Evolutionary conservation across 805 yeast species (phyloP).

Genomic region (Metschnikowia lunata): DNA sequence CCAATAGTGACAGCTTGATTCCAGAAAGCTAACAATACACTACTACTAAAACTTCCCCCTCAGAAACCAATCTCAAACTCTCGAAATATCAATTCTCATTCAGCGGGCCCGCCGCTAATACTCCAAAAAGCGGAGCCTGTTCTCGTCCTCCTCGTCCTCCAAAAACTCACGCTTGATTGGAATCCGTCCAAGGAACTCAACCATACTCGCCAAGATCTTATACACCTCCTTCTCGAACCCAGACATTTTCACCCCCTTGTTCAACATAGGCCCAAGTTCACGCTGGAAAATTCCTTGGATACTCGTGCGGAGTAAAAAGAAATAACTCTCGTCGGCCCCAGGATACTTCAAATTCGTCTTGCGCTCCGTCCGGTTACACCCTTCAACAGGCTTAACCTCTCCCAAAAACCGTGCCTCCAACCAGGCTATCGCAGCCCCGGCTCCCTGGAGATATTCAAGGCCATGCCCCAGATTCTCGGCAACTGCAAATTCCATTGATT

Average conservation of each 20-base stretch:
- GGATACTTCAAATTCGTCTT: slow-evolving; percentile 13
- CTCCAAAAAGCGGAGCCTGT: no score
- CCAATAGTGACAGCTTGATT: no score
- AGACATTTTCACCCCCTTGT: not conserved
- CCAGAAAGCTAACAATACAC: no score
- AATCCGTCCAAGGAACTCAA: not conserved
- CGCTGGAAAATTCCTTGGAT: not conserved
- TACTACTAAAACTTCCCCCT: no score
- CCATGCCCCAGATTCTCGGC: slow-evolving; percentile 25
- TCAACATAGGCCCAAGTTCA: not conserved
- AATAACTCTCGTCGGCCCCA: slow-evolving; percentile 8
- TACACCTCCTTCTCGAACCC: not conserved
- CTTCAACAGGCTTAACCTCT: slow-evolving; percentile 4
- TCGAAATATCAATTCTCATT: no score
- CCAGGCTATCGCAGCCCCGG: slow-evolving; percentile 12
- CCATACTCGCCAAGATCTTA: not conserved
- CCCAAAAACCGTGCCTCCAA: slow-evolving; percentile 11
- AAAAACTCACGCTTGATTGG: not conserved
- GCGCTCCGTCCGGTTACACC: slow-evolving; percentile 10
- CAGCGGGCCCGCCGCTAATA: no score
- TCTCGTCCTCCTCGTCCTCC: no score
- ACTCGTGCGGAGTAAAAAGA: not conserved
- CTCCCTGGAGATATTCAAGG: slow-evolving; percentile 17
- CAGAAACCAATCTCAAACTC: no score
- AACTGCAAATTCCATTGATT: slow-evolving; percentile 26